Conservation (phyloP, 2,329 filamentous ascomycete genomes). For the Aspergillus phoenicis region DNA sequence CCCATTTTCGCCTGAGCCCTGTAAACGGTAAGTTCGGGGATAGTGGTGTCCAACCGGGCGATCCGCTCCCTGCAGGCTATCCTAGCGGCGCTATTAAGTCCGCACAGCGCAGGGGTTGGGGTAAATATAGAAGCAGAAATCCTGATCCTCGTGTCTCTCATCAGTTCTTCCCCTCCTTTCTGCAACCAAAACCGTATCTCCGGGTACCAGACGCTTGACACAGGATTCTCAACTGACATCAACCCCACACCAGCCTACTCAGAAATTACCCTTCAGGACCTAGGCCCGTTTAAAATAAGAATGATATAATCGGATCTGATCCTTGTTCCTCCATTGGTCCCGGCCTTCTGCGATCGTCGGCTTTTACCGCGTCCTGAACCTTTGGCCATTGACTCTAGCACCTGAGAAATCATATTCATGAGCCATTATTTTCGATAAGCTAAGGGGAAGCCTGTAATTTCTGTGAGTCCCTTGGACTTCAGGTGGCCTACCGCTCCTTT, state of each 20-base stretch:
- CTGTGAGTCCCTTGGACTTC: not conserved
- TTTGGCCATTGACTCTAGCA: not conserved
- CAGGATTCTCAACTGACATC: conserved; percentile 21
- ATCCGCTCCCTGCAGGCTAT: conserved; percentile 5
- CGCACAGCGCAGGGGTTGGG: conserved; percentile 16
- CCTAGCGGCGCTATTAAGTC: conserved; percentile 11
- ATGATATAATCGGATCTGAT: conserved; percentile 14
- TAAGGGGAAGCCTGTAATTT: not conserved
- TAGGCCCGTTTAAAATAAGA: conserved; percentile 12
- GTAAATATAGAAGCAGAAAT: conserved; percentile 34
- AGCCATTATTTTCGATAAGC: not conserved
- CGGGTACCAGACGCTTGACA: conserved; percentile 25
- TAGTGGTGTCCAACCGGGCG: conserved; percentile 9
- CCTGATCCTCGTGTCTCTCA: conserved; percentile 13
- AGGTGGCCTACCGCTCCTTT: not conserved
- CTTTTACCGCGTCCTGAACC: not conserved
- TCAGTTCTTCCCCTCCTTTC: conserved; percentile 23
- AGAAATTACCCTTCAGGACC: conserved; percentile 3
- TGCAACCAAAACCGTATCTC: conserved; percentile 38
- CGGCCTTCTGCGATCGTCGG: conserved; percentile 13
- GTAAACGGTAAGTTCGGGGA: not conserved
- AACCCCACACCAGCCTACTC: conserved; percentile 12
- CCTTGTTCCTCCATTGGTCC: conserved; percentile 10
- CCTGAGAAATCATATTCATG: not conserved
- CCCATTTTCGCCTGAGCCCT: not conserved